These are phyloP conservation scores for Psilocybe mexicana DNA, from an alignment of 1,284 basidiomycete genomes.

Conservation along the genomic window DNA sequence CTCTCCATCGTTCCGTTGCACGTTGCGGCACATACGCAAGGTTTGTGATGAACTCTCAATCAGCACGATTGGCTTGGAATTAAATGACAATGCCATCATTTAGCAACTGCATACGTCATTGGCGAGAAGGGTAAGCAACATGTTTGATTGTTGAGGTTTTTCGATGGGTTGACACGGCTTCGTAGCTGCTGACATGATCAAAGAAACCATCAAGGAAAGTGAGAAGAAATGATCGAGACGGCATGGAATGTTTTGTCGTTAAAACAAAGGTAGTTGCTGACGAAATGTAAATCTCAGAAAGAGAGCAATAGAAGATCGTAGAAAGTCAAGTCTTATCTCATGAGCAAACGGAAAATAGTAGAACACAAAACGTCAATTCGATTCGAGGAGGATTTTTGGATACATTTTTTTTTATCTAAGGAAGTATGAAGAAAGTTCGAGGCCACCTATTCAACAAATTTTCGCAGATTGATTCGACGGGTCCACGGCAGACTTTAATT, in stretches of 20 bases:
- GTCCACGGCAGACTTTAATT: neutral
- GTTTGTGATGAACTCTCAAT: slow-evolving; percentile 11
- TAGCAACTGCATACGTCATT: slow-evolving; percentile 9
- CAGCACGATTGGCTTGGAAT: neutral
- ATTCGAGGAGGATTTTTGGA: too few species aligned
- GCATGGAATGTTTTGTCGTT: too few species aligned
- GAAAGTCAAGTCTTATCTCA: too few species aligned
- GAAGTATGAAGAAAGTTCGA: neutral
- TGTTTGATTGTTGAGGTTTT: neutral
- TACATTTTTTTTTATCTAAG: neutral
- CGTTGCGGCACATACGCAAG: slow-evolving; percentile 36
- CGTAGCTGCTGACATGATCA: slow-evolving; percentile 8
- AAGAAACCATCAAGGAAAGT: neutral
- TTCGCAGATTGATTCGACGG: neutral
- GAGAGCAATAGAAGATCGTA: too few species aligned
- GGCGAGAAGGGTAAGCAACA: slow-evolving; percentile 9
- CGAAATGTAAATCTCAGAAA: too few species aligned
- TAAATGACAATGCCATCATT: too few species aligned
- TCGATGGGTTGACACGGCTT: neutral
- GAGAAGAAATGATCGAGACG: neutral
- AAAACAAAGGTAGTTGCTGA: too few species aligned
- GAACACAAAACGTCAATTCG: too few species aligned
- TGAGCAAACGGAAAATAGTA: too few species aligned
- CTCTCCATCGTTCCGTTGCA: slow-evolving; percentile 39
- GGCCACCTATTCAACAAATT: neutral